Percentiles rank a stretch among this genome's conserved stretches.
phyloP scores from a whole-genome alignment of 768 basidiomycete genomes.

The Tephrocybe rancida region DNA sequence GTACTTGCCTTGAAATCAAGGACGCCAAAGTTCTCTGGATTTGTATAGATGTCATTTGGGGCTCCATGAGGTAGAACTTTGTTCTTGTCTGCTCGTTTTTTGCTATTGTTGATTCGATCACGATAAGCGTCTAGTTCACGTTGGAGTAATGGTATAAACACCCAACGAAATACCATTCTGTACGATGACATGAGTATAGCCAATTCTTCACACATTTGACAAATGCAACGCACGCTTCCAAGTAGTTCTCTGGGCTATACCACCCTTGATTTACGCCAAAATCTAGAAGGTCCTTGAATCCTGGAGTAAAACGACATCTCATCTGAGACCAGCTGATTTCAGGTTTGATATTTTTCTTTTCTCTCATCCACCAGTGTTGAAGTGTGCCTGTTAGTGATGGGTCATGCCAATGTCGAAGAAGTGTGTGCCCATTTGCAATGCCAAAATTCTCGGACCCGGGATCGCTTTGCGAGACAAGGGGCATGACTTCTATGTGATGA shows the following conservation, averaged over 20 bases:
- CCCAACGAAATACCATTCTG: constrained; percentile 42
- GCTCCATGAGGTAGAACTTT: constrained; percentile 42
- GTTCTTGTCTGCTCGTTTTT: constrained; percentile 25
- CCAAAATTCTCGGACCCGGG: constrained; percentile 44
- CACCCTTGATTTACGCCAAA: constrained; percentile 27
- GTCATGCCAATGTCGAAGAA: constrained; percentile 40
- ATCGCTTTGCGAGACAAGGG: constrained; percentile 46
- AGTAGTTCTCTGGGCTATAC: constrained; percentile 18
- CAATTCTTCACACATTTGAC: background rate
- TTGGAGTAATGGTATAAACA: constrained; percentile 44
- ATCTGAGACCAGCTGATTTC: constrained; percentile 44
- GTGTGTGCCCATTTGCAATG: constrained; percentile 46
- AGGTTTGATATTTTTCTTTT: constrained; percentile 42
- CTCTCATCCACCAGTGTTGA: constrained; percentile 41
- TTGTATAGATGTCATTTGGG: constrained; percentile 33
- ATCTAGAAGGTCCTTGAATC: constrained; percentile 34
- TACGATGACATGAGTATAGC: background rate
- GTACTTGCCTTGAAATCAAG: constrained; percentile 35
- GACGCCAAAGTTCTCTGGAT: constrained; percentile 27
- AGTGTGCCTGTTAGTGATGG: constrained; percentile 34
- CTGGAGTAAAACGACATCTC: constrained; percentile 27
- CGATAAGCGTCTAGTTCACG: constrained; percentile 33
- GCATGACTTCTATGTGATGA: constrained; percentile 26
- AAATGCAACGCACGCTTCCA: background rate
- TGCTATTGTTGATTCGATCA: constrained; percentile 19